Base-by-base conservation (phyloP, 805 yeast species). In the Cyberlindnera mrakii region DNA sequence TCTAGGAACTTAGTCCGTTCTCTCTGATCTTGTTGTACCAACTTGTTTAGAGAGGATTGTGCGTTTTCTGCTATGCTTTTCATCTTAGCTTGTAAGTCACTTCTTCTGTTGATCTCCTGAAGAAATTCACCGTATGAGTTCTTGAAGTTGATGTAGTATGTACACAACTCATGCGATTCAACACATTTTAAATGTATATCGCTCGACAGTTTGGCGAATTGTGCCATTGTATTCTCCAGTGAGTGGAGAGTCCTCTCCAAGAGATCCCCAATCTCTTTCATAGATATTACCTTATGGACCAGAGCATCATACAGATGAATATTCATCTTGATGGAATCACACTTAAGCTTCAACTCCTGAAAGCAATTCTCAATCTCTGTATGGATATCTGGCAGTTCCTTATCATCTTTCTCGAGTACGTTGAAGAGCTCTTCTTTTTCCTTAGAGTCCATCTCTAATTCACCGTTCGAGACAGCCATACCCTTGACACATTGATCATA, bases 401-500 rank as follows among this genome's bases (percentile, higher is more conserved):
- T 51, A 16, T 73, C 66, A 54, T 82, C 90, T 37, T 68, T 68
- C 16, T 62, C 62, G 3, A 84, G 63, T 2, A 81, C 76, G 2
- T 65, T 59, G 15, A 70, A 59, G 13, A 77, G 57, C 50, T 75
- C 71, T 23, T 51, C 41, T 45, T 65, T 65, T 42, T 66, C 71
- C 6, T 46, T 55, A 4, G 58, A 43, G 13, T 50, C 42, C 11
- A 33, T 18, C 0, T 60, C 54, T n/a, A 64, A 57, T 18, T 59
- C 54, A n/a, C 72, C 62, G 6, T 67, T 47, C 0, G 39, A 38
- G 14, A 65, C 51, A 5, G 63, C 62, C 3, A 66, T 55, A 9
- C 77, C 84, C 47, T 74, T 64, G 11, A 65, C 52, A 51, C 95
- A 85, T 57, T 85, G 88, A 60, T 89, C 96, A 54, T 80, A 87